Base-by-base conservation (phyloP, 495 filamentous ascomycete species). In the Penicillium goetzii region DNA sequence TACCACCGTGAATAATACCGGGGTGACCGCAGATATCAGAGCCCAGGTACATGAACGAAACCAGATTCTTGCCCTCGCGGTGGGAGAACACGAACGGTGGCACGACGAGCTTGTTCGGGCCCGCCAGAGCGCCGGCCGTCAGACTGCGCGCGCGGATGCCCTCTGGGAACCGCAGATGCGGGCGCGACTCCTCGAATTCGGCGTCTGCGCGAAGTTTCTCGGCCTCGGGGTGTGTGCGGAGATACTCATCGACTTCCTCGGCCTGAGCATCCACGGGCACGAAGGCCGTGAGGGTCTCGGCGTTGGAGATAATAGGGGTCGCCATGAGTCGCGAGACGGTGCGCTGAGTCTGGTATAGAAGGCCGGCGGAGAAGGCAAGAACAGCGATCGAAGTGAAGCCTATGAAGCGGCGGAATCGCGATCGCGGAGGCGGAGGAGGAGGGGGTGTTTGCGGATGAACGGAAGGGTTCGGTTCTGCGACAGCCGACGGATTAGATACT, bases 1-100 rank as follows among this genome's bases (percentile, higher is more conserved):
- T 74, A 0, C 95, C 95, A 9, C 95, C 95, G 70, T 99, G 95
- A 2, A 99, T 81, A 61, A 98, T 91, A 2, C 94, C 95, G 21
- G 90, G 89, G 72, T 99, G 93, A 5, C 95, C 95, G 72, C 92
- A 98, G 43, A 99, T 77, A 68, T 92, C 88, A 4, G 81, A 75
- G 17, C 95, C 96, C 1, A 97, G 81, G 72, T 94, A 95, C 55
- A 86, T 83, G 19, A 98, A 84, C 25, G 89, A 85, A 10, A 94
- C 85, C 50, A 93, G 77, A 53, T 78, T 80, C 77, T 90, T 91
- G 30, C 92, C 92, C 17, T 80, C 85, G 43, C 82, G 78, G 58
- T 93, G 88, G 54, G 78, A 82, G 81, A 91, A 99, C 4, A 86
- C 84, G 32, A 89, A 81, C 3, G 95, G 95, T 9, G 95, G 95